phyloP scores from a whole-genome alignment of 1,284 basidiomycete species.

The Nidula niveotomentosa region DNA sequence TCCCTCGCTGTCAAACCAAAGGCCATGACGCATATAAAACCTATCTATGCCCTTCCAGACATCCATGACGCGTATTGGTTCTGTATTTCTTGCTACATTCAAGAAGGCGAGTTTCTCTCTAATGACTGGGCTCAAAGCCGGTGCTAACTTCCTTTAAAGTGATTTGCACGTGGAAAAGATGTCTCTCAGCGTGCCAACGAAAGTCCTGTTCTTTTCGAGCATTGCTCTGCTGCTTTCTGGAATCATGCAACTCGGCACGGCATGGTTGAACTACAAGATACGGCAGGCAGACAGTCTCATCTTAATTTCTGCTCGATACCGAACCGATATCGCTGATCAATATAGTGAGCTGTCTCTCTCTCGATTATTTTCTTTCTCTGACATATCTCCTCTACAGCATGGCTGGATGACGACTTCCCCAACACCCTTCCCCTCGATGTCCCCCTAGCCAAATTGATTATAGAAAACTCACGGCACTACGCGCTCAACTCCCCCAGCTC shows the following conservation, averaged over 20 bases:
- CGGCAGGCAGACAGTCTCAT: neutral
- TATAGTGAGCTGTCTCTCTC: neutral
- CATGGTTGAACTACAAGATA: neutral
- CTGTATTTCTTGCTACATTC: too few species aligned
- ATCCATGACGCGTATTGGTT: too few species aligned
- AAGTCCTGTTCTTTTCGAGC: neutral
- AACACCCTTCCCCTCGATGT: constrained; percentile 4
- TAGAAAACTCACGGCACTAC: constrained; percentile 9
- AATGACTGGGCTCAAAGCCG: neutral
- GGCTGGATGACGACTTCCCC: constrained; percentile 6
- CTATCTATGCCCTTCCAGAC: too few species aligned
- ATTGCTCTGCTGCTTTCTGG: neutral
- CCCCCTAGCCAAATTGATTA: constrained; percentile 1
- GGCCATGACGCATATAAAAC: too few species aligned
- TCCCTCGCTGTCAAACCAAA: too few species aligned
- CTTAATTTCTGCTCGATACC: neutral
- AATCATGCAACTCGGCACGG: constrained; percentile 1
- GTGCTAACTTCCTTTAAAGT: neutral
- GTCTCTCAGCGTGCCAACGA: neutral
- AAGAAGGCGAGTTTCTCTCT: too few species aligned
- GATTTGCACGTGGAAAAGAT: neutral
- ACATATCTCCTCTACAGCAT: neutral
- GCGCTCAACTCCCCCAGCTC: constrained; percentile 2
- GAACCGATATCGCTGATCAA: neutral
- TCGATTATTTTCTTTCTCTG: neutral